Conservation (phyloP, 1,284 basidiomycete genomes). For the Apiotrichum mycotoxinovorans region DNA sequence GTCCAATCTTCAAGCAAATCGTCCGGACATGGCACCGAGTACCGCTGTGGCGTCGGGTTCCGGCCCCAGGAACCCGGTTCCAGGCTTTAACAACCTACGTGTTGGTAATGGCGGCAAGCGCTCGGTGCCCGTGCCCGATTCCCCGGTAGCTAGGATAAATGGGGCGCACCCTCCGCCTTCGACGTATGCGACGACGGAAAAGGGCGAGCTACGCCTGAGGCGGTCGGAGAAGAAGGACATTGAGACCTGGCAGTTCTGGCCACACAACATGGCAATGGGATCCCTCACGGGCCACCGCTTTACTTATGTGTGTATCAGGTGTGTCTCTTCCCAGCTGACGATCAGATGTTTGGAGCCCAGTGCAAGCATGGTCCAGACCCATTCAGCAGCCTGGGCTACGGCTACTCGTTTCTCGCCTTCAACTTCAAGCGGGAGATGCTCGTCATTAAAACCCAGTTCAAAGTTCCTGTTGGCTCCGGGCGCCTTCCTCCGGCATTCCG, state of each 20-base stretch:
- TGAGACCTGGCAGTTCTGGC: conserved; percentile 4
- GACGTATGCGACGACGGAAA: neutral
- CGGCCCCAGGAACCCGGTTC: too few relatives aligned
- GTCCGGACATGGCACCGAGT: too few relatives aligned
- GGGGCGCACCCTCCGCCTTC: neutral
- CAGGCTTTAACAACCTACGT: too few relatives aligned
- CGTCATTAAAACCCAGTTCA: conserved; percentile 26
- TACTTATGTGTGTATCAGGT: neutral
- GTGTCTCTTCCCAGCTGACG: neutral
- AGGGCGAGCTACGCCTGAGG: neutral
- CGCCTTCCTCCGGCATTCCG: conserved; percentile 29
- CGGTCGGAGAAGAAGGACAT: neutral
- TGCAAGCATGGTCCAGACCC: conserved; percentile 22
- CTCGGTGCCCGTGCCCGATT: too few relatives aligned
- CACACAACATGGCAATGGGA: conserved; percentile 5
- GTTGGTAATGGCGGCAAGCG: too few relatives aligned
- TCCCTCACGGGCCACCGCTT: neutral
- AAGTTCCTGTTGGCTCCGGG: neutral
- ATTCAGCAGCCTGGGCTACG: neutral
- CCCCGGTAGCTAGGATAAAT: too few relatives aligned
- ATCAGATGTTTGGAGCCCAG: conserved; percentile 28
- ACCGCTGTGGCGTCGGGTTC: too few relatives aligned
- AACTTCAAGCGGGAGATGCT: conserved; percentile 35
- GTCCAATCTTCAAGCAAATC: too few relatives aligned
- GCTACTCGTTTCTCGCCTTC: conserved; percentile 36